A percentile compares a stretch with the other conserved stretches of the same genome.
Conservation (phyloP, 78 protist species). For the Bodo saltans region DNA sequence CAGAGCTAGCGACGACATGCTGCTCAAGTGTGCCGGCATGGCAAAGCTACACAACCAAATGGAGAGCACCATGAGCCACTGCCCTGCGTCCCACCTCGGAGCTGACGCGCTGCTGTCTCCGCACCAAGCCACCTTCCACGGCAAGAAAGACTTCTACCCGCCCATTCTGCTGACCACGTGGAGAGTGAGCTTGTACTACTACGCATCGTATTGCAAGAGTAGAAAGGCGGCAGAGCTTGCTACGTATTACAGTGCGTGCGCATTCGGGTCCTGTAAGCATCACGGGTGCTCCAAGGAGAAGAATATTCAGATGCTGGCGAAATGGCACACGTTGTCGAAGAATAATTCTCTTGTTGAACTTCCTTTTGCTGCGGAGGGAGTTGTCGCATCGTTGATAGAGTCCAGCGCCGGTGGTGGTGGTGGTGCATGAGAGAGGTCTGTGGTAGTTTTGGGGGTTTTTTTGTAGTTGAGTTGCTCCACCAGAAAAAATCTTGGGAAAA, state of each 20-base stretch:
- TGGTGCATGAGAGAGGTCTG: too few relatives aligned
- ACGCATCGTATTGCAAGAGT: neutral
- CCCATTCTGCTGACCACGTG: slow-evolving; percentile 15
- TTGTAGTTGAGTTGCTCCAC: too few relatives aligned
- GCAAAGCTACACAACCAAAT: neutral
- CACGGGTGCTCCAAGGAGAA: too few relatives aligned
- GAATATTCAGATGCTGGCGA: too few relatives aligned
- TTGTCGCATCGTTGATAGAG: too few relatives aligned
- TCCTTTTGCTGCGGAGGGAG: too few relatives aligned
- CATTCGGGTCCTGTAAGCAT: neutral
- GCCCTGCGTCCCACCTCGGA: neutral
- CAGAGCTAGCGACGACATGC: slow-evolving; percentile 13
- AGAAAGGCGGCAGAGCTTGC: neutral
- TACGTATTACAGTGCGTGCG: neutral
- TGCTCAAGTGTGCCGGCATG: slow-evolving; percentile 7
- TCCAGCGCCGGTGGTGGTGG: too few relatives aligned
- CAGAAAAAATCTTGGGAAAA: too few relatives aligned
- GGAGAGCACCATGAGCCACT: slow-evolving; percentile 17
- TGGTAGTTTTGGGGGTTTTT: too few relatives aligned
- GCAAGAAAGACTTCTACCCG: slow-evolving; percentile 5
- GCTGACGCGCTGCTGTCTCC: neutral
- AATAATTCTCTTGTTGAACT: too few relatives aligned
- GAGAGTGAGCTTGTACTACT: neutral
- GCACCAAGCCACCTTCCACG: slow-evolving; percentile 3
- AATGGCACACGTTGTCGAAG: neutral